These are phyloP conservation scores for Fusarium torreyae DNA, from an alignment of 2,329 filamentous ascomycete species.

Conservation along the genomic window DNA sequence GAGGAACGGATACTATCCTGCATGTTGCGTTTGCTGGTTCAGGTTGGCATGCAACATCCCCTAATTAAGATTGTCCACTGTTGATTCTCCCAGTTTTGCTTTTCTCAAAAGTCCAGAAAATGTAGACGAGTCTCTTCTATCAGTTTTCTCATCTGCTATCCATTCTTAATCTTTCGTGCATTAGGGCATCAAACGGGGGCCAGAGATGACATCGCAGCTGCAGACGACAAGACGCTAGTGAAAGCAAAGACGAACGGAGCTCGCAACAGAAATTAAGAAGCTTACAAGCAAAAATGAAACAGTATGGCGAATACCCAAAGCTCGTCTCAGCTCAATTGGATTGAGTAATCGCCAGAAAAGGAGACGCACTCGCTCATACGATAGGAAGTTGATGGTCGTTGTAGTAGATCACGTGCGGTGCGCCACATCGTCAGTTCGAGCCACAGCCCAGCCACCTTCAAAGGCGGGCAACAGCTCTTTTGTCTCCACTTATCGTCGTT, in stretches of 20 bases:
- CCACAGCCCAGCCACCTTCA: constrained; percentile 23
- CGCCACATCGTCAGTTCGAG: constrained; percentile 19
- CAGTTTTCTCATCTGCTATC: neutral
- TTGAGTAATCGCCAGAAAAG: constrained; percentile 14
- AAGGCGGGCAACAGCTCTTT: constrained; percentile 21
- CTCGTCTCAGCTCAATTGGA: constrained; percentile 2
- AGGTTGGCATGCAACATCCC: constrained; percentile 5
- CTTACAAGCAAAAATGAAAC: neutral
- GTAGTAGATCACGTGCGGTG: constrained; percentile 2
- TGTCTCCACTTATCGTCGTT: constrained; percentile 16
- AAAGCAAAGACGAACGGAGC: neutral
- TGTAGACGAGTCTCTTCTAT: neutral
- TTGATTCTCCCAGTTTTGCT: constrained; percentile 13
- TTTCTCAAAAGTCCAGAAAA: constrained; percentile 11
- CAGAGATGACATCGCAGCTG: neutral
- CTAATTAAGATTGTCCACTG: neutral
- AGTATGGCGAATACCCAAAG: neutral
- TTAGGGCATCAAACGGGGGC: neutral
- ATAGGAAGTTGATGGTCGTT: neutral
- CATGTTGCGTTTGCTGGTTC: constrained; percentile 6
- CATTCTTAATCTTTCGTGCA: constrained; percentile 1
- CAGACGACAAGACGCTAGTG: neutral
- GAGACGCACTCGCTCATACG: neutral
- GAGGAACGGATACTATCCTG: neutral
- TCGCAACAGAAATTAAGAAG: neutral